A percentile compares a stretch with the other conserved stretches of the same genome.
phyloP scores from a whole-genome alignment of 2,329 filamentous ascomycete species.

The Aspergillus sp. region DNA sequence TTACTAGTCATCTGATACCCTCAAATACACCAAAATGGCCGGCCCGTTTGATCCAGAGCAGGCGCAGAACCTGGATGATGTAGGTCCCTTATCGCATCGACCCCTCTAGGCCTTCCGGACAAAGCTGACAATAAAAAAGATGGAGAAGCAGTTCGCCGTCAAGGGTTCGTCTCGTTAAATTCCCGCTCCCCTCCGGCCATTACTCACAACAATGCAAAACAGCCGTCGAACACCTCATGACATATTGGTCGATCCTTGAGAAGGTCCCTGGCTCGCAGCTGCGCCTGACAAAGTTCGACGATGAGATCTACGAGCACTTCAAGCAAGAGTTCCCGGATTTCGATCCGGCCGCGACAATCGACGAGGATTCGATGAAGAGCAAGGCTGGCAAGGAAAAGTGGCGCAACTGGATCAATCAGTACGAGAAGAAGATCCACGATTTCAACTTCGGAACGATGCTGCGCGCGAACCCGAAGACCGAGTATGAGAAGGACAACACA shows the following conservation, averaged over 20 bases:
- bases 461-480: slow-evolving; percentile 70
- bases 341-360: slow-evolving; percentile 73
- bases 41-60: slow-evolving; percentile 57
- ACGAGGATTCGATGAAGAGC: slow-evolving; percentile 98
- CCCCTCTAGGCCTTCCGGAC: slow-evolving; percentile 5
- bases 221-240: slow-evolving; percentile 92
- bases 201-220: slow-evolving; percentile 13
- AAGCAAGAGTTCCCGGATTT: slow-evolving; percentile 88
- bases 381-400: slow-evolving; percentile 90
- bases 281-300: slow-evolving; percentile 88
- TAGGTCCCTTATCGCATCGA: slow-evolving; percentile 40
- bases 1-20: not conserved
- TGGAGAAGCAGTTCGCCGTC: slow-evolving; percentile 99
- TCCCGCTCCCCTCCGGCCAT: not conserved
- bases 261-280: slow-evolving; percentile 84
- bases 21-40: slow-evolving; percentile 32
- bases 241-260: slow-evolving; percentile 95
- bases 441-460: slow-evolving; percentile 98
- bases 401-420: slow-evolving; percentile 90
- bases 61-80: slow-evolving; percentile 69
- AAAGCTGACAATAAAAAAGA: slow-evolving; percentile 54
- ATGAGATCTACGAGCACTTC: slow-evolving; percentile 91
- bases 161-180: slow-evolving; percentile 61
- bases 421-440: slow-evolving; percentile 93
- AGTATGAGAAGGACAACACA: slow-evolving; percentile 85